Base-by-base conservation (phyloP, 495 filamentous ascomycete genomes). In the Filosporella fistucella region DNA sequence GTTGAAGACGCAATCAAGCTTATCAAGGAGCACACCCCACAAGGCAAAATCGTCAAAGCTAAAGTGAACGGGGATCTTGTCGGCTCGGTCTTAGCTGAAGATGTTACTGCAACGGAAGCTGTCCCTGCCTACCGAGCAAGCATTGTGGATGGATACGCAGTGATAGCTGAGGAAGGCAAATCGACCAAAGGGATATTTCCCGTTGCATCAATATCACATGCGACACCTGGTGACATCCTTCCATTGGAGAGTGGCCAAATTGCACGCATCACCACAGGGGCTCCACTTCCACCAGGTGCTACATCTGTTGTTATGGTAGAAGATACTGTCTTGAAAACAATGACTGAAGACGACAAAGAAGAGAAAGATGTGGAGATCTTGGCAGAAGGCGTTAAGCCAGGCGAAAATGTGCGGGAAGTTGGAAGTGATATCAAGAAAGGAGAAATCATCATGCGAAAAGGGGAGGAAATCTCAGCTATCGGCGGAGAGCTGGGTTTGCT, bases 241-340 rank as follows among this genome's bases (percentile, higher is more conserved):
- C 54, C 76, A 18, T 68, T 96, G 20, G 70, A 82, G 33, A 71
- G 72, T 34, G 91, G 91, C 0, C 77, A 89, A 50, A 83, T 96
- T 28, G 81, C 94, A 8, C 69, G 93, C 23, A 95, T 97, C 52
- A 97, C 93, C 1, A 98, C 93, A 0, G 93, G 93, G 0, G 93
- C 94, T 4, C 91, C 93, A 11, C 69, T 98, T 2, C 93, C 94
- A 3, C 79, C 82, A 0, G 89, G 91, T 4, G 89, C 93, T 11
- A 95, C 86, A 30, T 82, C 90, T 2, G 91, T 97, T 13, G 85
- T 96, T 17, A 98, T 97, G 94, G 93, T 97, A 2, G 93, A 98
- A 68, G 93, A 97, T 58, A 97, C 93, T 0, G 67, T 79, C 1
- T 65, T 97, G 10, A 79, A 72, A 30, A 77, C 74, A 3, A 75